A percentile compares a stretch with the other conserved stretches of the same genome.
Conservation (phyloP, 257 asterid genomes). For the Salvia rosmarinus region DNA sequence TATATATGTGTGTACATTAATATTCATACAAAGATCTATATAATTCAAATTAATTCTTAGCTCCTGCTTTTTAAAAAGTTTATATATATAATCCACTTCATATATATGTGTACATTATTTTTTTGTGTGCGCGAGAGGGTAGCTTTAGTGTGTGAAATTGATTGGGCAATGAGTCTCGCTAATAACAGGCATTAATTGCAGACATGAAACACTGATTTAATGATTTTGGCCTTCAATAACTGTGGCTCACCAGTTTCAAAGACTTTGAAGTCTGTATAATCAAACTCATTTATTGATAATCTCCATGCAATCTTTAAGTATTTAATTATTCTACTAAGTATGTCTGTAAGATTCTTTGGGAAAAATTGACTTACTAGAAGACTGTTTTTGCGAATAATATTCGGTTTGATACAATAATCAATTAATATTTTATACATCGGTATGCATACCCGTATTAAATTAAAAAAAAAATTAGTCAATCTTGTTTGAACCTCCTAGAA, state of each 20-base stretch:
- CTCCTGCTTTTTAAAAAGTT: no score
- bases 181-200: constrained; percentile 36
- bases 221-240: background rate
- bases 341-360: constrained; percentile 59
- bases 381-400: constrained; percentile 27
- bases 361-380: constrained; percentile 44
- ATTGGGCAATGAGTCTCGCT: constrained; percentile 15
- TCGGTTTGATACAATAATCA: background rate
- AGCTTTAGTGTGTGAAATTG: background rate
- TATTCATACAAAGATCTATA: no score
- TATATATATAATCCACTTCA: no score
- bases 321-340: constrained; percentile 47
- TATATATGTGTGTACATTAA: no score
- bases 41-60: no score
- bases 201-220: constrained; percentile 22
- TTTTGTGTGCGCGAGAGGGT: no score
- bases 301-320: constrained; percentile 32
- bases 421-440: background rate
- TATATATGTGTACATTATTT: no score
- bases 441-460: background rate
- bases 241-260: constrained; percentile 29
- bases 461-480: background rate
- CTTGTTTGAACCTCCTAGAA: constrained; percentile 19
- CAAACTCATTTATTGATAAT: constrained; percentile 37
- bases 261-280: constrained; percentile 38